Base-by-base conservation (phyloP, 768 basidiomycete genomes). In the Pulveroboletus sp. region DNA sequence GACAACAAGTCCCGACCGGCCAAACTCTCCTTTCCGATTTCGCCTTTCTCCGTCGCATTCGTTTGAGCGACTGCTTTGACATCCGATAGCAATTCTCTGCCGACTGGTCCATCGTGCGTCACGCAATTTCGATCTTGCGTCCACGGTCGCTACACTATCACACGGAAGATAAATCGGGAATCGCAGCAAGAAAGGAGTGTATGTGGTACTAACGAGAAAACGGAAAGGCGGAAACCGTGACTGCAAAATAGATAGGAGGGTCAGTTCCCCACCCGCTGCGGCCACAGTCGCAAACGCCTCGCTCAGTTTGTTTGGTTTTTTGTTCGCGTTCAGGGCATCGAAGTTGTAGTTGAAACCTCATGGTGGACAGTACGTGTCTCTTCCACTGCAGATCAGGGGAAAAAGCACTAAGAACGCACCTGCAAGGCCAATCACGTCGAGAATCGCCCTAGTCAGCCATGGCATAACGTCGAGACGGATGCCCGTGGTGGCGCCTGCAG, bases 1-100 rank as follows among this genome's bases (percentile, higher is more conserved):
- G 79, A 80, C 4, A 86, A 68, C 7, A 87, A 61, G 65, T 85
- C 83, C n/a, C 79, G 74, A 24, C 70, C 70, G 1, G 57, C 52
- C 21, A 72, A 47, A n/a, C 43, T 57, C 14, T 63, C 60, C 57
- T 71, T 66, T 66, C 71, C 62, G 18, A 70, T 68, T 26, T 61
- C 65, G 2, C 63, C 62, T 17, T 61, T 55, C 26, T 64, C 61
- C 24, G 49, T 59, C 10, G 57, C 63, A 21, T 45, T 42, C n/a
- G 51, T 52, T 4, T 55, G 51, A 27, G 72, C 65, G 10, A 61
- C 68, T 3, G 64, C 65, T 51, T 82, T 82, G 56, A 79, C 83
- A 11, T 77, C 68, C 5, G 54, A 55, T 31, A 83, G 50, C 7
- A 85, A 66, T 33, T 78, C 65, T 10, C 60, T 63, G 4, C 80